Evolutionary conservation across 768 basidiomycete species (phyloP).

Genomic region (Rhizopogon sp.): DNA sequence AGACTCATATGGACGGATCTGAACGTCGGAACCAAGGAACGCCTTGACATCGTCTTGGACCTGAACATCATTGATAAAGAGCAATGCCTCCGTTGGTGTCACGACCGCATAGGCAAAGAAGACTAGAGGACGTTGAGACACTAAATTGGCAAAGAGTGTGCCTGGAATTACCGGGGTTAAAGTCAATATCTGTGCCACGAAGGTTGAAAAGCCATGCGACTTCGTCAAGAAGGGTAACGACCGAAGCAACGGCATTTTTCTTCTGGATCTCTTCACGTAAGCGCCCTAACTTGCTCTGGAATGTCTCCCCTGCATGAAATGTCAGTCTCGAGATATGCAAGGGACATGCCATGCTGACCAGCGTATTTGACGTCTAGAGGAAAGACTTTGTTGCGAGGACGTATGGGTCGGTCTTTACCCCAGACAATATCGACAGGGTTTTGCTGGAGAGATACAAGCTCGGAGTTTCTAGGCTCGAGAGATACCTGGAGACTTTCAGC

Average conservation of each 20-base stretch:
- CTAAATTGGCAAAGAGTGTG: slow-evolving; percentile 1
- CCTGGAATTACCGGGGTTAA: slow-evolving; percentile 55
- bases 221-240: slow-evolving; percentile 90
- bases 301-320: slow-evolving; percentile 44
- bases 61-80: slow-evolving; percentile 64
- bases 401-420: slow-evolving; percentile 57
- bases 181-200: slow-evolving; percentile 88
- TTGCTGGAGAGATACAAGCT: slow-evolving; percentile 55
- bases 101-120: slow-evolving; percentile 92
- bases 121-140: slow-evolving; percentile 35
- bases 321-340: background rate
- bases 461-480: slow-evolving; percentile 49
- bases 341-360: slow-evolving; percentile 32
- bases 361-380: slow-evolving; percentile 71
- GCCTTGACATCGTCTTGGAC: slow-evolving; percentile 34
- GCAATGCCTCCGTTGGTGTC: slow-evolving; percentile 45
- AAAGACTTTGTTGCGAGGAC: slow-evolving; percentile 66
- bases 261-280: slow-evolving; percentile 65
- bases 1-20: slow-evolving; percentile 63
- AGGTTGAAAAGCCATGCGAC: slow-evolving; percentile 94
- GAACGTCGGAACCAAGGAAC: slow-evolving; percentile 55
- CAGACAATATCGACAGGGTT: slow-evolving; percentile 85
- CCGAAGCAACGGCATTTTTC: slow-evolving; percentile 51
- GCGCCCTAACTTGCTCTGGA: slow-evolving; percentile 59
- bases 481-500: slow-evolving; percentile 56